Base-by-base conservation (phyloP, 148 eudicot genomes). In the Vaccinium corymbosum region DNA sequence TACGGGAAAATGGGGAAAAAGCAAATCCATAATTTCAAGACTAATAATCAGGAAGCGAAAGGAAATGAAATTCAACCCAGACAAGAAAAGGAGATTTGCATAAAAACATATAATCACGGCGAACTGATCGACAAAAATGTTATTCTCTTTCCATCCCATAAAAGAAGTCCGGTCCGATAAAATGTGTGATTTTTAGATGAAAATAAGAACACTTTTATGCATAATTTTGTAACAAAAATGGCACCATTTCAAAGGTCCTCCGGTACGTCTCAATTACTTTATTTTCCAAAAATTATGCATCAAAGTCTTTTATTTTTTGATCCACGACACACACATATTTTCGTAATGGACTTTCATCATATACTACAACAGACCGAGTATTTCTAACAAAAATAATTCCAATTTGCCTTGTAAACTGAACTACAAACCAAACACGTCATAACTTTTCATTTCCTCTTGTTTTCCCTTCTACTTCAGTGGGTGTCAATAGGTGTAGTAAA, bases 1-100 rank as follows among this genome's bases (percentile, higher is more conserved):
- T 74, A 84, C 84, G 84, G 84, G 86, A 76, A 62, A 86, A 76
- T 68, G 3, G 66, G 84, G 80, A 49, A 75, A 68, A 59, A 73
- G 88, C 81, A 22, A 25, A 17, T 49, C 76, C 70, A 3, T 74
- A 51, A 25, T 64, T 17, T 51, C 27, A 81, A 85, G n/a, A 12
- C 70, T 27, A 51, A 49, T 27, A 51, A 49, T 50, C 57, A 42
- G 80, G 81, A 73, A 80, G 19, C 57, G 15, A 25, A 57, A n/a
- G 7, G 12, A 86, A 55, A 38, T 53, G 12, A 86, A 27, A 62
- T 53, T 53, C 80, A 87, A 83, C 71, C 27, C 81, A 78, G 3
- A 77, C 16, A 29, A 68, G 25, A 68, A 53, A 61, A 20, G 20
- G 13, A 7, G 25, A 71, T 22, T 13, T 13, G 53, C 32, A 62